phyloP scores from a whole-genome alignment of 1,284 basidiomycete species.

The Rhizoctonia solani region DNA sequence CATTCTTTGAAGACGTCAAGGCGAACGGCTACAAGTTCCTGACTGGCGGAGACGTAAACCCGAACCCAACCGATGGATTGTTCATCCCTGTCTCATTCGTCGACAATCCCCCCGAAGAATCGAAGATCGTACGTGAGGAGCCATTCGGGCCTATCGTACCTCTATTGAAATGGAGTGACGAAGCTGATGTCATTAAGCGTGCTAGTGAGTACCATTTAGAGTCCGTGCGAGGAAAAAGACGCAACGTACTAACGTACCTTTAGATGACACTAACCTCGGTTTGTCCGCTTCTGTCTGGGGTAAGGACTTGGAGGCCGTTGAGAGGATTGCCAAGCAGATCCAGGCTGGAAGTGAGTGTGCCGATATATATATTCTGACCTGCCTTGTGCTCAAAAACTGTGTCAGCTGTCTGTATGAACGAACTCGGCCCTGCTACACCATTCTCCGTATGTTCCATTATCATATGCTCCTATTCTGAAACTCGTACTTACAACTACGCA shows the following conservation, averaged over 20 bases:
- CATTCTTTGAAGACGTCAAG: constrained; percentile 13
- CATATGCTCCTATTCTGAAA: background rate
- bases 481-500: background rate
- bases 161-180: constrained; percentile 16
- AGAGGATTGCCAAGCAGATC: constrained; percentile 25
- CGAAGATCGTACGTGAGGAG: constrained; percentile 18
- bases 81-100: constrained; percentile 21
- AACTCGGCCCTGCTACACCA: background rate
- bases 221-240: background rate
- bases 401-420: constrained; percentile 19
- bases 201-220: constrained; percentile 7
- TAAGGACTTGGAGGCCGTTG: constrained; percentile 11
- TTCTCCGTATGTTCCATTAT: background rate
- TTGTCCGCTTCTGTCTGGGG: constrained; percentile 16
- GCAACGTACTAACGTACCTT: background rate
- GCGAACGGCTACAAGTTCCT: constrained; percentile 10
- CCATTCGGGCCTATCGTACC: constrained; percentile 17
- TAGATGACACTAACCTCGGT: constrained; percentile 21
- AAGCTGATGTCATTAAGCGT: constrained; percentile 20
- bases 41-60: too few relatives aligned
- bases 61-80: constrained; percentile 19
- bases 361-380: background rate
- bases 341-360: constrained; percentile 8
- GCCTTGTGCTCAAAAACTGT: background rate
- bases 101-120: constrained; percentile 17